A percentile compares a stretch with the other conserved stretches of the same genome.
Evolutionary conservation across 1,139 yeast genomes (phyloP).

Genomic region (Hyphopichia burtonii): DNA sequence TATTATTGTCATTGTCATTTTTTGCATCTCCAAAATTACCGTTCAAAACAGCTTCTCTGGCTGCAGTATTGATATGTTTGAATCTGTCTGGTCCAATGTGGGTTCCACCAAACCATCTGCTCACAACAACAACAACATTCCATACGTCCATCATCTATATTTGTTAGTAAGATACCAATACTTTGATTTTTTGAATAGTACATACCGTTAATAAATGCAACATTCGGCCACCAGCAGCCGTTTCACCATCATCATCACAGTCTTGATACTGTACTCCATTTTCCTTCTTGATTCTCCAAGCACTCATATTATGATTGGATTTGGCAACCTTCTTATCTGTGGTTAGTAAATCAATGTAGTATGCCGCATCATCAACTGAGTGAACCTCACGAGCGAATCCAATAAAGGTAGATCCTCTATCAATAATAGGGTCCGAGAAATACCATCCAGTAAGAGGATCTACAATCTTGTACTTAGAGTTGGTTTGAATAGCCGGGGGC

Average conservation of each 20-base stretch:
- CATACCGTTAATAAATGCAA: slow-evolving; percentile 70
- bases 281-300: slow-evolving; percentile 69
- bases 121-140: slow-evolving; percentile 84
- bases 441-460: slow-evolving; percentile 71
- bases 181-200: slow-evolving; percentile 7
- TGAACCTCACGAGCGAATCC: slow-evolving; percentile 67
- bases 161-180: background rate
- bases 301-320: slow-evolving; percentile 80
- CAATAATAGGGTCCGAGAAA: slow-evolving; percentile 72
- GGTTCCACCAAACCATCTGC: slow-evolving; percentile 92
- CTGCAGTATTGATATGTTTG: slow-evolving; percentile 86
- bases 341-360: slow-evolving; percentile 49
- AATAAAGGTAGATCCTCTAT: slow-evolving; percentile 82
- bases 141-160: slow-evolving; percentile 68
- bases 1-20: slow-evolving; percentile 8
- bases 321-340: slow-evolving; percentile 65
- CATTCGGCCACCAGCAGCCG: slow-evolving; percentile 92
- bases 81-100: slow-evolving; percentile 92
- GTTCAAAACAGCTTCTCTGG: slow-evolving; percentile 75
- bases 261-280: slow-evolving; percentile 67
- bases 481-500: background rate
- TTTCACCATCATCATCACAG: slow-evolving; percentile 96
- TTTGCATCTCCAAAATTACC: slow-evolving; percentile 45
- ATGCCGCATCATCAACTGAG: slow-evolving; percentile 64
- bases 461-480: background rate